A percentile compares a stretch with the other conserved stretches of the same genome.
phyloP scores from a whole-genome alignment of 495 filamentous ascomycete species.

The Platismatia glauca region DNA sequence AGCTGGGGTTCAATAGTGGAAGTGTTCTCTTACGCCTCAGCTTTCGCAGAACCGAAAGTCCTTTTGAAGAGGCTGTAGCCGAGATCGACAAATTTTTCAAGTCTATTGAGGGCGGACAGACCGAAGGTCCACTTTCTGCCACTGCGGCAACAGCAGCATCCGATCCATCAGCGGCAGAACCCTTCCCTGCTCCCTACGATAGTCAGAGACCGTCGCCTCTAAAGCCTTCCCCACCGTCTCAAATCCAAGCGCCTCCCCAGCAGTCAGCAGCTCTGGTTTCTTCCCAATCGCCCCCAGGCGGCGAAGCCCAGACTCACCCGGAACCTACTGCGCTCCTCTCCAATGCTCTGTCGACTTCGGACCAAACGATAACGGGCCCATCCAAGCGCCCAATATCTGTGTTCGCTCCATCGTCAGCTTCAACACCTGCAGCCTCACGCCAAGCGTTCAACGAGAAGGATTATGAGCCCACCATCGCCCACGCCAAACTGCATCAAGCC shows the following conservation, averaged over 20 bases:
- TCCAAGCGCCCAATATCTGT: conserved; percentile 53
- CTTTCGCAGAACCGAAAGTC: conserved; percentile 65
- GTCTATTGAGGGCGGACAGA: conserved; percentile 31
- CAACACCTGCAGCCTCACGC: conserved; percentile 66
- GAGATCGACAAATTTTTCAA: conserved; percentile 68
- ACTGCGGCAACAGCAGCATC: conserved; percentile 6
- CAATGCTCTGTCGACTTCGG: conserved; percentile 6
- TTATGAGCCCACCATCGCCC: conserved; percentile 75
- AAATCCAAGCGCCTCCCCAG: background rate
- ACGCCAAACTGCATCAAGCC: conserved; percentile 73
- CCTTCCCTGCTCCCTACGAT: conserved; percentile 1
- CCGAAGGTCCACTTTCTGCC: conserved; percentile 5
- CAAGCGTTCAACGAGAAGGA: conserved; percentile 57
- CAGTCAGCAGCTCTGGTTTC: background rate
- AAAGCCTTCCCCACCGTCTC: background rate
- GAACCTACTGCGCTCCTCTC: conserved; percentile 9
- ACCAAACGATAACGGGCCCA: conserved; percentile 23
- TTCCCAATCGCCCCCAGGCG: background rate
- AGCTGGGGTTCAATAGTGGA: conserved; percentile 78
- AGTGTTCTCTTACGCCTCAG: conserved; percentile 66
- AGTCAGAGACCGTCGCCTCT: background rate
- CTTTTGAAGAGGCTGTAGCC: conserved; percentile 74
- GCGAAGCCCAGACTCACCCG: background rate
- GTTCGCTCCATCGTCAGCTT: conserved; percentile 61
- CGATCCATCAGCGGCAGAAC: conserved; percentile 2